Evolutionary conservation across 768 basidiomycete genomes (phyloP), one percentile per base, ranked within the genome.

Genomic region (Dentipellis sp.): DNA sequence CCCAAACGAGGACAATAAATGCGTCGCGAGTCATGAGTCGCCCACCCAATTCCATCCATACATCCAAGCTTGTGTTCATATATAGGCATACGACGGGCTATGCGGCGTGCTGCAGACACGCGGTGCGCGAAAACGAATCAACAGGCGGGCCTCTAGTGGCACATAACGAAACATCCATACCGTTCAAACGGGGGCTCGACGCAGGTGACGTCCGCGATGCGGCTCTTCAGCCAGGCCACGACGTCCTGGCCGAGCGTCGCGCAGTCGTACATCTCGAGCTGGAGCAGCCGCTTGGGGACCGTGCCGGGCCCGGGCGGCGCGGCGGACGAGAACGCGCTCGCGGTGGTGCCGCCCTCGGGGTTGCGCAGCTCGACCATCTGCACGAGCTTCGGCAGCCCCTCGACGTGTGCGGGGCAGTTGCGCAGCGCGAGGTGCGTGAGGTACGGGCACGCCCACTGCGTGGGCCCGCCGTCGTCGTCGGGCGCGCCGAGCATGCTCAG

Each of bases 311-410:
- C 74, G 37, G 72, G 68, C n/a, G 63, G 45, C n/a, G 61, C 45
- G 56, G 63, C 54, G 29, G 29, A 29, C 6, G 29, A 29, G 29
- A 29, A 29, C 11, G 63, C 66, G 22, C 65, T 69, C 35, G 70
- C 64, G 10, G 65, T 66, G 51, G 64, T 67, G 47, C 68, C 65
- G 51, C 67, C 70, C 54, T 74, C 75, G 0, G 88, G 88, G 64
- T 90, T 90, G 52, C 88, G 74, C 55, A 78, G 78, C 49, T 88
- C 85, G 19, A 91, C 76, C 70, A 88, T 76, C 65, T 80, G 79
- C 22, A 91, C 84, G 17, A 90, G 75, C 68, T 83, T 84, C 52
- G 75, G 74, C 22, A 86, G 78, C 23, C 80, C 82, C 52, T 87
- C 86, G 35, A 74, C 75, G 62, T 84, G 83, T 21, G 79, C 74